Percentiles rank a stretch among this genome's conserved stretches.
Evolutionary conservation across 306 rosid species (phyloP).

Genomic region (Cucumis cinereus): DNA sequence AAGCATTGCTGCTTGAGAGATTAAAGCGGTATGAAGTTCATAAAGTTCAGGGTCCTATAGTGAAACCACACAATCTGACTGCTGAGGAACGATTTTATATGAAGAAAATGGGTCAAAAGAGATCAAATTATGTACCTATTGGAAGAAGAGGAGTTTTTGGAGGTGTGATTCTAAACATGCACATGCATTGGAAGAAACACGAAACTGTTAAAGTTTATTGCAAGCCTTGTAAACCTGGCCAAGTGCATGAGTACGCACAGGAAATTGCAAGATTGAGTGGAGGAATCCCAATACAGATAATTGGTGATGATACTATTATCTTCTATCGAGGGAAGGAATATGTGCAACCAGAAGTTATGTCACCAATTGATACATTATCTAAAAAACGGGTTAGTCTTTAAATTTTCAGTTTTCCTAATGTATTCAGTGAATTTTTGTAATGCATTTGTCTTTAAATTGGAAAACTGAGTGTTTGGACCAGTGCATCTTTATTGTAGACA

Average conservation of each 20-base stretch:
- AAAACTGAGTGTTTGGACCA: background rate
- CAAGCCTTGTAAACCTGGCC: slow-evolving; percentile 81
- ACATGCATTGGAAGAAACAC: slow-evolving; percentile 98
- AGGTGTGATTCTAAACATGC: slow-evolving; percentile 93
- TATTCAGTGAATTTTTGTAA: background rate
- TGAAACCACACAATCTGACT: slow-evolving; percentile 50
- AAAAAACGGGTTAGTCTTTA: slow-evolving; percentile 66
- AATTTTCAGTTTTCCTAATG: background rate
- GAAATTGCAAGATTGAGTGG: slow-evolving; percentile 88
- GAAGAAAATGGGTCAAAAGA: slow-evolving; percentile 92
- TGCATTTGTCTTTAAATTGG: background rate
- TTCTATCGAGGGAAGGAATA: slow-evolving; percentile 83
- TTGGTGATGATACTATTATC: slow-evolving; percentile 67
- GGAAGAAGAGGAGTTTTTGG: slow-evolving; percentile 93
- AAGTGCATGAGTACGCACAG: slow-evolving; percentile 64
- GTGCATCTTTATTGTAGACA: background rate
- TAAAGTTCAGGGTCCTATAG: slow-evolving; percentile 62
- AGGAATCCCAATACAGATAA: slow-evolving; percentile 74
- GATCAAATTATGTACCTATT: slow-evolving; percentile 75
- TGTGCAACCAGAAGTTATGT: slow-evolving; percentile 75
- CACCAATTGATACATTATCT: slow-evolving; percentile 70
- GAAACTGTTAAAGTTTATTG: slow-evolving; percentile 80
- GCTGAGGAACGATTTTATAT: slow-evolving; percentile 79
- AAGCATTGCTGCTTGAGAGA: slow-evolving; percentile 66
- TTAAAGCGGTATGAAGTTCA: slow-evolving; percentile 79